Conservation (phyloP, 2,329 filamentous ascomycete genomes). For the Parascedosporium putredinis region DNA sequence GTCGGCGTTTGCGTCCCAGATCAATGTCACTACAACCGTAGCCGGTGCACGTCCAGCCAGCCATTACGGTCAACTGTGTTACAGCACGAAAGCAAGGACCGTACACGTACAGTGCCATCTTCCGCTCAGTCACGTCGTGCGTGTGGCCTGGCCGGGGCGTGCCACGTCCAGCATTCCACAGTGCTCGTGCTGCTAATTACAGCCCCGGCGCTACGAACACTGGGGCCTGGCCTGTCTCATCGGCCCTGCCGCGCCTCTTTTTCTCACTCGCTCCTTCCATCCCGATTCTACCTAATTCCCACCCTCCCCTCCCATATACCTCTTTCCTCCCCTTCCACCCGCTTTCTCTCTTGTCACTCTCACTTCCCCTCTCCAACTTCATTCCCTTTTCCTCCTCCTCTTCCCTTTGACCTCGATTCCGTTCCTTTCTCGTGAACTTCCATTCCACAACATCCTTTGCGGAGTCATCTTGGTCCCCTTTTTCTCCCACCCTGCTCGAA, state of each 20-base stretch:
- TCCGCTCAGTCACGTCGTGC: no score
- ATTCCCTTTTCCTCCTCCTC: slow-evolving; percentile 10
- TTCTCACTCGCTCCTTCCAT: slow-evolving; percentile 13
- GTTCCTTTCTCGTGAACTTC: slow-evolving; percentile 8
- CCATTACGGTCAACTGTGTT: no score
- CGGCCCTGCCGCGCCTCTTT: slow-evolving; percentile 15
- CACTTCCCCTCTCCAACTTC: slow-evolving; percentile 8
- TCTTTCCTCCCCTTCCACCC: slow-evolving; percentile 11
- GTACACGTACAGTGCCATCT: no score
- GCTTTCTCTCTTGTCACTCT: slow-evolving; percentile 10
- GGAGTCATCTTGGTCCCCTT: background rate
- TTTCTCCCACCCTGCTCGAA: background rate
- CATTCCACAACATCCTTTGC: slow-evolving; percentile 8
- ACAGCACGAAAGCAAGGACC: no score
- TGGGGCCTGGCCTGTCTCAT: slow-evolving; percentile 5
- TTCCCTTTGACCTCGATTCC: slow-evolving; percentile 9
- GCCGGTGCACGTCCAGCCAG: no score
- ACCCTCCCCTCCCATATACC: slow-evolving; percentile 9
- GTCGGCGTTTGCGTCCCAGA: no score
- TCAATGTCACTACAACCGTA: no score
- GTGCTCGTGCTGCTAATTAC: background rate
- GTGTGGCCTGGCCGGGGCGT: no score
- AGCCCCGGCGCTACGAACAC: background rate
- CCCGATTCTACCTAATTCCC: slow-evolving; percentile 12
- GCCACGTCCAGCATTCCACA: background rate